Evolutionary conservation across 2,329 filamentous ascomycete genomes (phyloP), one percentile per base, ranked within the genome.

Genomic region (Alternaria infectoria): DNA sequence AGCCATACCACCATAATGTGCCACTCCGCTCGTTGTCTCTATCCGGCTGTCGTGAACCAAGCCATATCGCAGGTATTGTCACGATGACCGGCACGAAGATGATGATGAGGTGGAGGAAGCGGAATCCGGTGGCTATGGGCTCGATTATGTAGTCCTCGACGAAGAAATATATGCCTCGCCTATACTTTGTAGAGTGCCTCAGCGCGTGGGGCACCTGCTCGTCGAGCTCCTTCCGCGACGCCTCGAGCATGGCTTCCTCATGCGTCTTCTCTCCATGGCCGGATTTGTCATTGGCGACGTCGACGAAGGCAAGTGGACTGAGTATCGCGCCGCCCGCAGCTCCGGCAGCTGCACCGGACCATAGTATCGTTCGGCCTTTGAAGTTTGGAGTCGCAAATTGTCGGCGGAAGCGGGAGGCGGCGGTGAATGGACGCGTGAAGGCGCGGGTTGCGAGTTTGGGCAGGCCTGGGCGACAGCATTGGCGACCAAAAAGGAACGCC

Each of bases 31-130:
- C 93, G 68, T 92, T 88, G 70, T 93, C 90, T 61, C 86, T 87
- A 32, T 89, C 83, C 3, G 86, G 82, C 52, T 88, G 83, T 49
- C 90, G 84, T 32, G 79, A 77, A 1, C 96, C 96, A 61, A 97
- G 64, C 91, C 92, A 97, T 61, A 97, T 89, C 0, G 85, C 86
- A 0, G 96, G 96, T 7, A 97, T 88, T 0, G 92, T 86, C 2
- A 91, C 78, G 57, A 99, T 89, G 45, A 99, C 93, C 0, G 96
- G 96, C 19, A 97, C 89, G 75, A 99, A 99, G 59, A 99, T 96
- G 62, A 91, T 80, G 51, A 93, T 88, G 6, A 99, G 84, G 76
- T 97, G 93, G 17, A 97, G 80, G 72, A 99, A 96, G n/a, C 96
- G 88, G 50, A 95, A 79, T 0, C 92, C 92, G 0, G 95, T 99